Base-by-base conservation (phyloP, 495 filamentous ascomycete species). In the Thermochaetoides thermophila region DNA sequence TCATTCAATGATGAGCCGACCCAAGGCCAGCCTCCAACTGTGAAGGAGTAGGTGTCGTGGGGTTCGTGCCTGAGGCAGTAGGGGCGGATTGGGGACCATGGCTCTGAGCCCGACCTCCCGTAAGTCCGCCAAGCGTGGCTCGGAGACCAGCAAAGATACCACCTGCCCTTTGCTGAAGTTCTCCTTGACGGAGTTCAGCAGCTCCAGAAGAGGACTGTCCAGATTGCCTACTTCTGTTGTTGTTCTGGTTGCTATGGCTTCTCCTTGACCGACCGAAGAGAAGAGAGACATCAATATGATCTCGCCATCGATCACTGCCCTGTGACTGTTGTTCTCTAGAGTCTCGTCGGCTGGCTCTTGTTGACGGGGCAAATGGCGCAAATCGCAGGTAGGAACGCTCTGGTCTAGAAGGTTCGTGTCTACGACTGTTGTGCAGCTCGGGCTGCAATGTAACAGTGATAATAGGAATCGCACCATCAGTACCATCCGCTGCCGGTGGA, bases 371-470 rank as follows among this genome's bases (percentile, higher is more conserved):
- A n/a, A n/a, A n/a, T n/a, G n/a, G n/a, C n/a, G 50, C 26, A n/a
- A 55, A 26, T 9, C 48, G 33, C 17, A 57, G 42, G 24, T 52
- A 51, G 1, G 45, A 38, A 17, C 32, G 35, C 2, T 44, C 32
- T 2, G 52, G 49, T 15, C 43, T 22, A 17, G 18, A 45, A 1
- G 63, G 61, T 43, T 63, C 35, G 28, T 63, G 64, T 44, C 64
- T 58, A 1, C 61, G 56, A 27, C 52, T 42, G 22, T 42, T 52
- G 21, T 51, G 53, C 7, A 40, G 24, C 26, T 50, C 43, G 27
- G 21, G 31, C 4, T 45, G 29, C 3, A 52, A 27, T 2, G 39
- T 38, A 13, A 49, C 50, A 11, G 44, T 34, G n/a, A 49, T 47
- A 24, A 48, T 40, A 15, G 31, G 27, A 8, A 39, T 32, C 10